phyloP scores from a whole-genome alignment of 768 basidiomycete species.

The Sarcomyxa edulis region DNA sequence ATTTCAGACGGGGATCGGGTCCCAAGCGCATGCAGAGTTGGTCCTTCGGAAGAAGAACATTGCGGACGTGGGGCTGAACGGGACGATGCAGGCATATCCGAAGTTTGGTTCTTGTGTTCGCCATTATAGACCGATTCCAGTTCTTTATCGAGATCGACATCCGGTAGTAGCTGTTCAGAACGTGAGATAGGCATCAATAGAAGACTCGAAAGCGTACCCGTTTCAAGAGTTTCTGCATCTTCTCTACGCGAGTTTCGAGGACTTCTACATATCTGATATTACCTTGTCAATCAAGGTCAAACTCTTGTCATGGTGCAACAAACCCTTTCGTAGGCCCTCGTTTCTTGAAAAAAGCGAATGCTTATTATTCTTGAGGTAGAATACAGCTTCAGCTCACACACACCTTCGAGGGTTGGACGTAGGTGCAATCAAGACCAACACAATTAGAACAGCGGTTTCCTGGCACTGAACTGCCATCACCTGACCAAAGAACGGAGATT shows the following conservation, averaged over 20 bases:
- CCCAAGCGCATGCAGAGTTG: too few relatives aligned
- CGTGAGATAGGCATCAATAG: slow-evolving; percentile 2
- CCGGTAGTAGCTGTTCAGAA: slow-evolving; percentile 40
- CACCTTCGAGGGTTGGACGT: slow-evolving; percentile 68
- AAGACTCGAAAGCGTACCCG: slow-evolving; percentile 29
- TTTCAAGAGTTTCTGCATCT: slow-evolving; percentile 56
- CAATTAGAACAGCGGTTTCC: slow-evolving; percentile 63
- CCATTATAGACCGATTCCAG: too few relatives aligned
- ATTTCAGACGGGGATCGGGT: not conserved
- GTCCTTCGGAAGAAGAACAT: too few relatives aligned
- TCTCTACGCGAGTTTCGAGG: slow-evolving; percentile 56
- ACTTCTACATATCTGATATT: slow-evolving; percentile 54
- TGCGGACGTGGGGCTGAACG: too few relatives aligned
- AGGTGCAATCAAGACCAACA: slow-evolving; percentile 56
- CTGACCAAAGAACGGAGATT: too few relatives aligned
- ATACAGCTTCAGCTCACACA: too few relatives aligned
- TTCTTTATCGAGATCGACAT: slow-evolving; percentile 57
- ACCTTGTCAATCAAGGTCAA: too few relatives aligned
- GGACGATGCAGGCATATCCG: too few relatives aligned
- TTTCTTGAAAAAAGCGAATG: too few relatives aligned
- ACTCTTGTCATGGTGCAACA: too few relatives aligned
- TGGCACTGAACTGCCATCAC: slow-evolving; percentile 68
- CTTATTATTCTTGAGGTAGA: too few relatives aligned
- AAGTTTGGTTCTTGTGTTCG: too few relatives aligned
- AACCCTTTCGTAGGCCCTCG: slow-evolving; percentile 64